phyloP scores from a whole-genome alignment of 139 green algal genomes.

The Chlamydomonas incerta region DNA sequence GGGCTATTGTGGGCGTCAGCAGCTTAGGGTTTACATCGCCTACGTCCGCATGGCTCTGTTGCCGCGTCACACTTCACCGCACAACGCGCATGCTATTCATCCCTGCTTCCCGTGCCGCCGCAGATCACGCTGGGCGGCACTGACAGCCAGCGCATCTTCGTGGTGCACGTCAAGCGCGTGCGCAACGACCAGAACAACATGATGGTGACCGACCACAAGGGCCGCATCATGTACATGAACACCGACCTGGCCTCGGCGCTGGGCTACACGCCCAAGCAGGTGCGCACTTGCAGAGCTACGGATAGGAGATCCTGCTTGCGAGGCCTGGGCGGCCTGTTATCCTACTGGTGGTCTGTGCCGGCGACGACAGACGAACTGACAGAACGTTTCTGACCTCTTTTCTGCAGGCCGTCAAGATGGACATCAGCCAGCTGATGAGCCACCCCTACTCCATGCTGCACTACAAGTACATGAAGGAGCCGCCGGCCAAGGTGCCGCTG shows the following conservation, averaged over 20 bases:
- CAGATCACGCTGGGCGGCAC: conserved; percentile 47
- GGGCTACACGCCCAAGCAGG: conserved; percentile 36
- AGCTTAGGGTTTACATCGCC: too few relatives aligned
- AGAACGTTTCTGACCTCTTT: too few relatives aligned
- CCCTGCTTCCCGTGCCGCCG: too few relatives aligned
- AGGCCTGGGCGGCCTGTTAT: too few relatives aligned
- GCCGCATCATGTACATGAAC: conserved; percentile 57
- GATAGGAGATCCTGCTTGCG: too few relatives aligned
- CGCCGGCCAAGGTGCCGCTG: conserved; percentile 44
- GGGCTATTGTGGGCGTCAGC: too few relatives aligned
- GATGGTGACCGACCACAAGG: conserved; percentile 59
- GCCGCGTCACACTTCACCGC: too few relatives aligned
- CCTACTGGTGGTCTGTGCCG: too few relatives aligned
- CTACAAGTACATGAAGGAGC: conserved; percentile 57
- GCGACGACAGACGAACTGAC: too few relatives aligned
- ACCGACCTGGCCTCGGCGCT: conserved; percentile 50
- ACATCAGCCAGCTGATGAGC: conserved; percentile 48
- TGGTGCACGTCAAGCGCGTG: conserved; percentile 38
- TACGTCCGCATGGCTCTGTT: too few relatives aligned
- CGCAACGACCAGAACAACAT: conserved; percentile 42
- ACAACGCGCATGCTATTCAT: too few relatives aligned
- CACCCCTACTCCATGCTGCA: conserved; percentile 62
- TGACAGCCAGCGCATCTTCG: conserved; percentile 51
- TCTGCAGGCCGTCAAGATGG: conserved; percentile 31
- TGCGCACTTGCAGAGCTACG: conserved; percentile 1